These are phyloP conservation scores for Imleria badia DNA, from an alignment of 768 basidiomycete genomes.

Conservation along the genomic window DNA sequence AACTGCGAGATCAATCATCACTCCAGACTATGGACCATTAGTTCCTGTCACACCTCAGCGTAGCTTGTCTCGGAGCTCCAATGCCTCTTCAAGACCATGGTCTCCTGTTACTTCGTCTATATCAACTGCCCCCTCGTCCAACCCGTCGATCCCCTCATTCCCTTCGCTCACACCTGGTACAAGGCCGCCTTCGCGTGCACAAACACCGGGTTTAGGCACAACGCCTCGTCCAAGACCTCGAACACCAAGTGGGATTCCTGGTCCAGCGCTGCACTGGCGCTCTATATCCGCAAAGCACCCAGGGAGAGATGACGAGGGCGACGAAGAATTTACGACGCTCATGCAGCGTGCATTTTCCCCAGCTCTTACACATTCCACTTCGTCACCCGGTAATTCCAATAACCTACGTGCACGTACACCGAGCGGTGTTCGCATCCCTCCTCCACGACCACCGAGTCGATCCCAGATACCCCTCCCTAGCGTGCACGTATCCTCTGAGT, in stretches of 20 bases:
- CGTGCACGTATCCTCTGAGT: conserved; percentile 65
- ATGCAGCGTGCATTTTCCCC: conserved; percentile 64
- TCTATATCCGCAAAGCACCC: conserved; percentile 49
- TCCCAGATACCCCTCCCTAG: conserved; percentile 83
- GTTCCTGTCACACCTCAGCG: conserved; percentile 54
- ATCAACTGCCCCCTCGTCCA: conserved; percentile 62
- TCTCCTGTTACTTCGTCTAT: conserved; percentile 71
- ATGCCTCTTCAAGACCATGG: conserved; percentile 79
- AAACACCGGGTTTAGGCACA: conserved; percentile 46
- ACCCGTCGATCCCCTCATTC: conserved; percentile 38
- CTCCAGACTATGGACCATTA: conserved; percentile 43
- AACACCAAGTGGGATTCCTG: conserved; percentile 80
- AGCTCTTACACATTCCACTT: conserved; percentile 50
- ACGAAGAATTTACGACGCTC: conserved; percentile 43
- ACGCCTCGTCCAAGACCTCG: conserved; percentile 71
- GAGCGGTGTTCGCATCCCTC: conserved; percentile 44
- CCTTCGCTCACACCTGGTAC: conserved; percentile 27
- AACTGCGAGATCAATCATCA: conserved; percentile 46
- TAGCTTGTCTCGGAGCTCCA: conserved; percentile 71
- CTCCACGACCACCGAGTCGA: conserved; percentile 74
- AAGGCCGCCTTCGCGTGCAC: conserved; percentile 54
- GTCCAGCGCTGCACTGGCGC: conserved; percentile 50
- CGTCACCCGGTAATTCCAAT: conserved; percentile 36
- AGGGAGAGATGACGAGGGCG: conserved; percentile 44
- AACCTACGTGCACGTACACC: conserved; percentile 39